Base-by-base conservation (phyloP, 495 filamentous ascomycete species). In the Aspergillus mulundensis region DNA sequence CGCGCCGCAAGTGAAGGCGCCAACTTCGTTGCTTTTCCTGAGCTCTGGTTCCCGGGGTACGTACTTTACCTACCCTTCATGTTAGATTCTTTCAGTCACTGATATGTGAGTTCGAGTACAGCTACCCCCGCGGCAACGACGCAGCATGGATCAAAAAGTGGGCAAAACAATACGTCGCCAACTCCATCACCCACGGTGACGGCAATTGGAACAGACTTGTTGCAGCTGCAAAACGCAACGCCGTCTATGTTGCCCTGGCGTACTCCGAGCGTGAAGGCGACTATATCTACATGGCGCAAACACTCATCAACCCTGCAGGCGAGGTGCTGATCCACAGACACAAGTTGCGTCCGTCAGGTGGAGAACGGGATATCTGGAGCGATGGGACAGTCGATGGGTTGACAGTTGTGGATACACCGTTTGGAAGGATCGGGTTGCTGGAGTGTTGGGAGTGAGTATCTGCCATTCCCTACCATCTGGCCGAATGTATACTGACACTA, bases 301-400 rank as follows among this genome's bases (percentile, higher is more conserved):
- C 72, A 11, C 69, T 81, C 54, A 82, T 83, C 56, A 64, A 66
- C 6, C 62, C 72, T 0, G 61, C 67, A n/a, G 80, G 80, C 1
- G 67, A 73, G n/a, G 50, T 81, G 7, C 48, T 70, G n/a, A 68
- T 76, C 45, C 66, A 71, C 41, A 69, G 80, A 7, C 68, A 80
- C 18, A 84, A 83, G 66, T 63, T 82, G 56, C 82, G 83, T 62
- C 75, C 79, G 0, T 83, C 80, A 25, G 80, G 81, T 54, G 72
- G 80, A 64, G 81, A 83, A 57, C 74, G 78, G 12, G 75, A 76
- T 12, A 66, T 82, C 51, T 84, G 75, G 45, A 78, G 77, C 7
- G 79, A 83, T 54, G 77, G 70, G 1, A 53, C 54, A 23, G 46
- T 62, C 11, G 54, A 70, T 30, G 60, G 54, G 6, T 42, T 70